Conservation (phyloP, 2,329 filamentous ascomycete species). For the Arthrobotrys megalospora region DNA sequence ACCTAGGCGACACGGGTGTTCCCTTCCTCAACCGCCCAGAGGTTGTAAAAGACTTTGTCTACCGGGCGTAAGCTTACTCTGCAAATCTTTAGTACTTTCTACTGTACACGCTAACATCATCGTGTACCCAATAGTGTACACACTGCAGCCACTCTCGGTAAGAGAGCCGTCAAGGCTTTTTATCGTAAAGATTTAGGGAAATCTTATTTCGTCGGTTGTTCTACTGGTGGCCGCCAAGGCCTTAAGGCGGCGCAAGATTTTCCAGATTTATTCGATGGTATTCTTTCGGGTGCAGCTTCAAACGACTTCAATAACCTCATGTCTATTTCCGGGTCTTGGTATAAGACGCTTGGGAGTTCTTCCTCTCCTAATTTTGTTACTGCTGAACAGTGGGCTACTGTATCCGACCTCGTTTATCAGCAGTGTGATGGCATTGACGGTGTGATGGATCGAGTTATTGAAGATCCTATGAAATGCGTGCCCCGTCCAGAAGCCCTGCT, state of each 20-base stretch:
- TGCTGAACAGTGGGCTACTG: constrained; percentile 64
- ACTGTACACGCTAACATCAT: not conserved
- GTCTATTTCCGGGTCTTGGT: not conserved
- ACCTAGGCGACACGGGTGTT: constrained; percentile 20
- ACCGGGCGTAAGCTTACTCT: constrained; percentile 13
- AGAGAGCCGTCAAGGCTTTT: constrained; percentile 14
- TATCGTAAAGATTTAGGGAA: constrained; percentile 64
- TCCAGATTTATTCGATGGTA: constrained; percentile 70
- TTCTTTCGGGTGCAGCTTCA: constrained; percentile 69
- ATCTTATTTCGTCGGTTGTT: constrained; percentile 71
- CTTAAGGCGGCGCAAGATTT: constrained; percentile 69
- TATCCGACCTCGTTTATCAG: constrained; percentile 67
- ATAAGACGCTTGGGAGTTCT: too few species aligned
- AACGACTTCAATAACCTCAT: constrained; percentile 69
- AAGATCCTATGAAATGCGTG: constrained; percentile 66
- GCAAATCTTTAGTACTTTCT: not conserved
- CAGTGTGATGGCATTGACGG: constrained; percentile 72
- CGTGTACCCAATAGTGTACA: not conserved
- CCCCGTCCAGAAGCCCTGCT: constrained; percentile 66
- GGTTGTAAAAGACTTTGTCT: constrained; percentile 43
- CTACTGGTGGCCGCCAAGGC: constrained; percentile 70
- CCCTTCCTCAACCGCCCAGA: constrained; percentile 43
- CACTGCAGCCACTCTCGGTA: not conserved
- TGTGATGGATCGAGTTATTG: constrained; percentile 69
- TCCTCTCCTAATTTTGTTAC: too few species aligned